A percentile compares a stretch with the other conserved stretches of the same genome.
Evolutionary conservation across 1,284 basidiomycete genomes (phyloP).

Genomic region (Ustilago trichophora): DNA sequence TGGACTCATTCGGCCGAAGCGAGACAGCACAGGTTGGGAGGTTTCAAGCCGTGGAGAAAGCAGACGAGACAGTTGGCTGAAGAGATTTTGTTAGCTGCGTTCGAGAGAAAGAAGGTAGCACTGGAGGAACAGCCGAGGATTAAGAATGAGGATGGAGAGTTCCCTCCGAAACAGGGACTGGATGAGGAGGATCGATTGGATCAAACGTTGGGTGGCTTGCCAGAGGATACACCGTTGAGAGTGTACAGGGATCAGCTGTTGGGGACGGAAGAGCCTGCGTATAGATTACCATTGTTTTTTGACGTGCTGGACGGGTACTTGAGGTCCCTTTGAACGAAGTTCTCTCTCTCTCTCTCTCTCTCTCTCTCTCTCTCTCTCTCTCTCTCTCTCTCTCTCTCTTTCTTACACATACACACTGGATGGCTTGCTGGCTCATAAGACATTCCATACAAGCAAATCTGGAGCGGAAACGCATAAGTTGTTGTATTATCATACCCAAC

Average conservation of each 20-base stretch:
- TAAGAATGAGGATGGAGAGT: conserved; percentile 30
- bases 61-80: conserved; percentile 23
- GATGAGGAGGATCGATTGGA: conserved; percentile 29
- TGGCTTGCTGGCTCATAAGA: too few relatives aligned
- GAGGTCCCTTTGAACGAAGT: conserved; percentile 1
- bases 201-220: conserved; percentile 7
- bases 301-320: conserved; percentile 27
- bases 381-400: too few relatives aligned
- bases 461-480: too few relatives aligned
- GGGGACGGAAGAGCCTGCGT: background rate
- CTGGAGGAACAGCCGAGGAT: conserved; percentile 13
- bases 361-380: too few relatives aligned
- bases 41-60: conserved; percentile 12
- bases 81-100: conserved; percentile 15
- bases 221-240: conserved; percentile 3
- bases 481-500: too few relatives aligned
- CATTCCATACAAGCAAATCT: too few relatives aligned
- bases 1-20: conserved; percentile 26
- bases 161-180: background rate
- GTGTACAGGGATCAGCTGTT: conserved; percentile 26
- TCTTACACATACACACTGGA: background rate
- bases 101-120: conserved; percentile 23
- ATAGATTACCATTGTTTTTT: conserved; percentile 16
- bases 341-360: too few relatives aligned
- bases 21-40: conserved; percentile 7